Conservation (phyloP, 2,329 filamentous ascomycete species). For the Alternaria dauci region DNA sequence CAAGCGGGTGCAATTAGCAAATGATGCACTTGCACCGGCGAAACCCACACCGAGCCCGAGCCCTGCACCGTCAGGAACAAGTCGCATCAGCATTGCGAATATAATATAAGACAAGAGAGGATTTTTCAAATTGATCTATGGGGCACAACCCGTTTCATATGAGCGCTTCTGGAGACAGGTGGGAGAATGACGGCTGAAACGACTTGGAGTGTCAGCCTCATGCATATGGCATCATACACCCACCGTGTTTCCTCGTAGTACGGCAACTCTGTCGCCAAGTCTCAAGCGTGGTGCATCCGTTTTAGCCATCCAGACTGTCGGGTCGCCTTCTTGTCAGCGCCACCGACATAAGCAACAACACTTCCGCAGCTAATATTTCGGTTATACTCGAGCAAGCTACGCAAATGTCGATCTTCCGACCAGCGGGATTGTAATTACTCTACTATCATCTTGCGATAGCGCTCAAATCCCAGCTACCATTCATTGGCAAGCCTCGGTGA, state of each 20-base stretch:
- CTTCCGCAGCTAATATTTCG: not conserved
- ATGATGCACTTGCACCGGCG: conserved; percentile 30
- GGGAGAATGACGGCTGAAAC: not conserved
- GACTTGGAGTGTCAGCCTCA: not conserved
- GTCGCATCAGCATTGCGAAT: conserved; percentile 56
- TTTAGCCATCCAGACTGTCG: not conserved
- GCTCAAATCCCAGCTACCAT: not conserved
- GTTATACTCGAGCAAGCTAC: not conserved
- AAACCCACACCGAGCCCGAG: conserved; percentile 30
- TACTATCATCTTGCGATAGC: not conserved
- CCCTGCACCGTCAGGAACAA: conserved; percentile 52
- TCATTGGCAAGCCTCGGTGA: not conserved
- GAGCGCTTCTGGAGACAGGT: not conserved
- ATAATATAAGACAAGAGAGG: conserved; percentile 46
- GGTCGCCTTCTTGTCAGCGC: not conserved
- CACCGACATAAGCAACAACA: not conserved
- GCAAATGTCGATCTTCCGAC: not conserved
- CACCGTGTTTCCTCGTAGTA: not conserved
- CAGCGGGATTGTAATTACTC: not conserved
- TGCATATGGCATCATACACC: not conserved
- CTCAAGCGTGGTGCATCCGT: not conserved
- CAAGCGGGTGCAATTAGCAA: conserved; percentile 49
- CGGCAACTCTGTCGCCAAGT: not conserved
- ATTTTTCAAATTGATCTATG: not conserved
- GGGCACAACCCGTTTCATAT: not conserved